Evolutionary conservation across 768 basidiomycete species (phyloP).

Genomic region (Tremella yokohamensis): DNA sequence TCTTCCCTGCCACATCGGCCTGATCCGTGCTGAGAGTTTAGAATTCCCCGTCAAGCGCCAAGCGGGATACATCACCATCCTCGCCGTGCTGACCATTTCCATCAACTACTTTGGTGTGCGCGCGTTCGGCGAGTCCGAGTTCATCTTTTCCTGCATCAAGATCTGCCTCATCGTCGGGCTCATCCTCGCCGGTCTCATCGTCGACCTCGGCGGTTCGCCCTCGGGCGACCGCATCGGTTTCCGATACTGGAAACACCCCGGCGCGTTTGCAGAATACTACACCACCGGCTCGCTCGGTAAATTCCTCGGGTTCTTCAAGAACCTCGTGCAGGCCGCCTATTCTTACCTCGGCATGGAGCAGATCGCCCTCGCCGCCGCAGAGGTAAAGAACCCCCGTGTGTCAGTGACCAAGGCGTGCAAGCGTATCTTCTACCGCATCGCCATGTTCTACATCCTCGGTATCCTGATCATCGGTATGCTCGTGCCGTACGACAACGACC

Average conservation of each 20-base stretch:
- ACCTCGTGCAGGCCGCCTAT: constrained; percentile 32
- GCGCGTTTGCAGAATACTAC: constrained; percentile 19
- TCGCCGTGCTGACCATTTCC: constrained; percentile 11
- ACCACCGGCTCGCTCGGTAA: constrained; percentile 14
- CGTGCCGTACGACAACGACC: constrained; percentile 38
- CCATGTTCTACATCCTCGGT: constrained; percentile 36
- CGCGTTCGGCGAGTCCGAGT: constrained; percentile 35
- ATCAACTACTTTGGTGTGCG: constrained; percentile 31
- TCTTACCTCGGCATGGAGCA: constrained; percentile 22
- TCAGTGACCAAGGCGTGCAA: constrained; percentile 29
- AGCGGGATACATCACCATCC: constrained; percentile 25
- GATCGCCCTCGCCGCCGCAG: constrained; percentile 35
- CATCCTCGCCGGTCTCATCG: constrained; percentile 33
- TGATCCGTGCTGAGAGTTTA: not conserved
- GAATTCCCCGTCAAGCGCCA: constrained; percentile 21
- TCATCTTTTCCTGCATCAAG: constrained; percentile 36
- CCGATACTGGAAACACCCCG: constrained; percentile 36
- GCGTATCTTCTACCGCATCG: constrained; percentile 35
- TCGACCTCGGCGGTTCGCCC: constrained; percentile 37
- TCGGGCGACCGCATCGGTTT: constrained; percentile 29
- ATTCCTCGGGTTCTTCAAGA: constrained; percentile 32
- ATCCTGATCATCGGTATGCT: constrained; percentile 48
- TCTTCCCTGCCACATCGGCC: not conserved
- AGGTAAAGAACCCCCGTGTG: constrained; percentile 33
- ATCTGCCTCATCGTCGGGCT: constrained; percentile 35